Evolutionary conservation across 192 early-diverging fungal genomes (phyloP).

Genomic region (Coemansia sp.): DNA sequence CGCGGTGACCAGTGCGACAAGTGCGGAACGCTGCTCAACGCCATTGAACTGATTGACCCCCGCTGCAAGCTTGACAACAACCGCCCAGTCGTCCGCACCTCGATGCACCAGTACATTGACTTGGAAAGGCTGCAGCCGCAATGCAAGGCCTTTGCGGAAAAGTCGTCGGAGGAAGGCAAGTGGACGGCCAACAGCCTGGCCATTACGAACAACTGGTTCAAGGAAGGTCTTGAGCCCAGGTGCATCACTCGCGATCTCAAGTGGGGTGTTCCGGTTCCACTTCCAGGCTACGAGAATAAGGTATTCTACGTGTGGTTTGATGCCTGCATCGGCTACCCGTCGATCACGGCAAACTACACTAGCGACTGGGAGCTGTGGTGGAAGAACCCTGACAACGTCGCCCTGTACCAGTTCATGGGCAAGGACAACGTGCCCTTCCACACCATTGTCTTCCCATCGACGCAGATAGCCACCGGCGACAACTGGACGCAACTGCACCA

Average conservation of each 20-base stretch:
- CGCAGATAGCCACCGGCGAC: constrained; percentile 83
- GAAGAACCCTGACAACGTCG: constrained; percentile 96
- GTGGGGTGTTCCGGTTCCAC: constrained; percentile 96
- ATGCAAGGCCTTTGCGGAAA: constrained; percentile 75
- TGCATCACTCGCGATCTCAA: constrained; percentile 99
- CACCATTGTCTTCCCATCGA: constrained; percentile 93
- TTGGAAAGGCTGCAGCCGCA: constrained; percentile 72
- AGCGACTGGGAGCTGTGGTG: constrained; percentile 96
- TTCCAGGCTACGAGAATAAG: constrained; percentile 79
- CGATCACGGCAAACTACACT: constrained; percentile 96
- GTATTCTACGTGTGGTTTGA: constrained; percentile 99
- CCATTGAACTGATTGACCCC: constrained; percentile 89
- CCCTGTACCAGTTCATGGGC: constrained; percentile 99
- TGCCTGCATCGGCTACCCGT: constrained; percentile 95
- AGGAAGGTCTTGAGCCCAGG: constrained; percentile 86
- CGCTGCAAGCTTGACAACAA: constrained; percentile 91
- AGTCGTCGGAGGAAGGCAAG: constrained; percentile 68
- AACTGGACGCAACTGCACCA: constrained; percentile 91
- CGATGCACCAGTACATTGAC: constrained; percentile 90
- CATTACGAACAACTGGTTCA: constrained; percentile 93
- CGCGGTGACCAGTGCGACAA: constrained; percentile 99
- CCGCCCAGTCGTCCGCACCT: constrained; percentile 76
- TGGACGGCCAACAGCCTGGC: constrained; percentile 87
- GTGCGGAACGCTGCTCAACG: constrained; percentile 88
- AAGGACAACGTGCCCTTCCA: constrained; percentile 99